Percentiles rank a stretch among this genome's conserved stretches.
phyloP scores from a whole-genome alignment of 495 filamentous ascomycete species.

The Penicillium canariense region DNA sequence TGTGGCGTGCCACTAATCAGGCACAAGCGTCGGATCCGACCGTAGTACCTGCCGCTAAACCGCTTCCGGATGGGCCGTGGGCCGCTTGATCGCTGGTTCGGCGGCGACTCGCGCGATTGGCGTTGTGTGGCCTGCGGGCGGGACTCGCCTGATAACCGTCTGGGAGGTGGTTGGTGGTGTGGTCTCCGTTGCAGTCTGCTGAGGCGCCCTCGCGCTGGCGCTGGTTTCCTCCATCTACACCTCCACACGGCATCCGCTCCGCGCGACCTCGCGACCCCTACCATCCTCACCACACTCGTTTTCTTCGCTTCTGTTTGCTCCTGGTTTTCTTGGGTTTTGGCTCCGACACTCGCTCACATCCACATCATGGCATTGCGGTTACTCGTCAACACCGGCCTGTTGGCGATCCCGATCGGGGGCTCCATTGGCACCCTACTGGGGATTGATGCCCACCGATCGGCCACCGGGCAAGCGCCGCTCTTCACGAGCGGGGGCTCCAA shows the following conservation, averaged over 20 bases:
- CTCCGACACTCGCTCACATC: no score
- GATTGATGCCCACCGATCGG: slow-evolving; percentile 36
- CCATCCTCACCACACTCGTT: no score
- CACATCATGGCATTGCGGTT: slow-evolving; percentile 25
- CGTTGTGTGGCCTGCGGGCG: background rate
- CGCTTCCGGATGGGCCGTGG: slow-evolving; percentile 2
- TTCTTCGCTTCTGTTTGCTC: no score
- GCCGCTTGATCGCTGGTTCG: background rate
- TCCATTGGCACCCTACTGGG: slow-evolving; percentile 38
- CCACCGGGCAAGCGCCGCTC: slow-evolving; percentile 26
- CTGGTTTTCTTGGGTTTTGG: no score
- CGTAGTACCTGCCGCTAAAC: slow-evolving; percentile 20
- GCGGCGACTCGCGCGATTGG: background rate
- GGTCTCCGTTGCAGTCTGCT: no score
- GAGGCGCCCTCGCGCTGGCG: no score
- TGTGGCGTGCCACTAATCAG: slow-evolving; percentile 6
- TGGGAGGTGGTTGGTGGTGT: background rate
- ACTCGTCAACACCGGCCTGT: slow-evolving; percentile 36
- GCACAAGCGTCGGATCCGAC: slow-evolving; percentile 1
- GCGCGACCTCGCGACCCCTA: no score
- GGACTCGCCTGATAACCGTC: slow-evolving; percentile 1
- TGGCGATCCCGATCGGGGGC: slow-evolving; percentile 39
- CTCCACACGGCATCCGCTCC: no score
- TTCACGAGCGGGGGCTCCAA: slow-evolving; percentile 19
- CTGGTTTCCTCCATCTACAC: no score